Base-by-base conservation (phyloP, 768 basidiomycete genomes). In the Porpolomopsis calyptriformis region DNA sequence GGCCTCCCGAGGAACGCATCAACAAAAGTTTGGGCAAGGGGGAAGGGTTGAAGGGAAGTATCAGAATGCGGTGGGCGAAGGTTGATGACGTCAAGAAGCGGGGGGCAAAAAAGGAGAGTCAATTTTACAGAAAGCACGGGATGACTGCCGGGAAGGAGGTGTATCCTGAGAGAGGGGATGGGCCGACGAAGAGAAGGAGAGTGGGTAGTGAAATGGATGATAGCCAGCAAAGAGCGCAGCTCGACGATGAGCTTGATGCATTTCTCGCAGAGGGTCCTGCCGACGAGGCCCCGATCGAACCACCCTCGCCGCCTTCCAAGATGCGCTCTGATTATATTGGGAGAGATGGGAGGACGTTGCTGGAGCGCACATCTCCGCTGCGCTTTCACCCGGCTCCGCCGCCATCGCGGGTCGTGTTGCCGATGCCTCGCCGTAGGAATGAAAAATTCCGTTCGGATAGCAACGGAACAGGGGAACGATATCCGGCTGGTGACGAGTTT, bases 81-180 rank as follows among this genome's bases (percentile, higher is more conserved):
- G 56, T 53, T 22, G 74, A 76, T 23, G 88, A 91, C 53, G 73
- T 87, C 37, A 91, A 91, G 69, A 77, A 83, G 66, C 76, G 71
- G 42, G 85, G 83, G 1, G 84, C 88, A 3, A 77, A 73, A 58
- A 68, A 66, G 46, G 73, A 82, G 51, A 89, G 86, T 57, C 65
- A 82, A 53, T 91, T 89, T 53, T 91, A 91, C 62, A 78, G 63
- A 60, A 82, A 77, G 55, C 82, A 89, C 48, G 88, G 86, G 14
- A 56, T 55, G 45, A 57, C 59, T 24, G 80, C 81, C 2, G 85
- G 85, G 46, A 86, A 79, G 57, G 77, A 79, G 47, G 53, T 62
- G 4, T 69, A 70, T 43, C 57, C 64, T 20, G 68, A 55, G 31
- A 50, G 53, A 18, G 56, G 54, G 22, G 53, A 52, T 23, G 46